Percentiles rank a stretch among this genome's conserved stretches.
These are phyloP conservation scores for Trametes versicolor DNA, from an alignment of 1,284 basidiomycete genomes.

Conservation along the genomic window DNA sequence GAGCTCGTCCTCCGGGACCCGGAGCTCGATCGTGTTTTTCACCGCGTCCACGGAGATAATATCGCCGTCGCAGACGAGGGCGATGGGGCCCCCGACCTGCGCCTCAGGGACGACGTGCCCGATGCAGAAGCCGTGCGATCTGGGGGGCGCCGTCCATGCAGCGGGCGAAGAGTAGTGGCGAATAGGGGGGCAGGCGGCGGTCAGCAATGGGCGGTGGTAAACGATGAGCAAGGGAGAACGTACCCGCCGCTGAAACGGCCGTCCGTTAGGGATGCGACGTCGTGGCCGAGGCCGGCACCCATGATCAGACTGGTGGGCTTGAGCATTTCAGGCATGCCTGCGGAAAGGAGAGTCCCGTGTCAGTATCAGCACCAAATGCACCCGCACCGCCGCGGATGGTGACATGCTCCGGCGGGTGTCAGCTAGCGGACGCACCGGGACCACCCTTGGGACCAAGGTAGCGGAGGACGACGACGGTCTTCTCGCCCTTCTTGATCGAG, in stretches of 20 bases:
- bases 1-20: constrained; percentile 77
- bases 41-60: constrained; percentile 87
- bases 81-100: constrained; percentile 91
- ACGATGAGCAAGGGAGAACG: constrained; percentile 41
- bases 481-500: constrained; percentile 86
- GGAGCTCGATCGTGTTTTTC: constrained; percentile 82
- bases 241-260: constrained; percentile 95
- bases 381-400: not conserved
- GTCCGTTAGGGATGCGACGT: constrained; percentile 93
- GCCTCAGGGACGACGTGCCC: constrained; percentile 94
- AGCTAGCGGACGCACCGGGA: constrained; percentile 63
- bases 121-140: constrained; percentile 91
- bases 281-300: constrained; percentile 92
- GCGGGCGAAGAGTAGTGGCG: constrained; percentile 1
- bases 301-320: constrained; percentile 92
- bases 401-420: constrained; percentile 1
- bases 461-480: constrained; percentile 89
- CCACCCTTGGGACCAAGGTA: constrained; percentile 93
- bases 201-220: constrained; percentile 2
- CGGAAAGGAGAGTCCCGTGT: constrained; percentile 3
- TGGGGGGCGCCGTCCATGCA: constrained; percentile 40
- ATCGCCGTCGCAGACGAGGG: constrained; percentile 89
- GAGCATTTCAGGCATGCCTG: constrained; percentile 95
- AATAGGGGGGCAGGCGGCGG: constrained; percentile 4
- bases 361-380: constrained; percentile 6